Evolutionary conservation across 495 filamentous ascomycete species (phyloP).

Genomic region (Clohesyomyces aquaticus): DNA sequence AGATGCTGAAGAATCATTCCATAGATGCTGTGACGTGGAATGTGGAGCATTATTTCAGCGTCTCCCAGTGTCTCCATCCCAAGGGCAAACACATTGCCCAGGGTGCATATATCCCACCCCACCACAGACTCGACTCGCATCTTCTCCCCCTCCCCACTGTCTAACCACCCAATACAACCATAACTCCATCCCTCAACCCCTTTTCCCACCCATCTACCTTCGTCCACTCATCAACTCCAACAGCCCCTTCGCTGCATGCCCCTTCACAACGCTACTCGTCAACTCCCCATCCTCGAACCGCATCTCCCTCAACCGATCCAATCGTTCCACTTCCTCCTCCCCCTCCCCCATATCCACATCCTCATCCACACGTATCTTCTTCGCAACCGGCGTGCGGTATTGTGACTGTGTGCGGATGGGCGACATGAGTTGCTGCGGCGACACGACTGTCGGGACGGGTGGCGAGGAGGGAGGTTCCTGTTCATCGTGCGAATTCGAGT

Average conservation of each 20-base stretch:
- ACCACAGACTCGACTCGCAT: too few relatives aligned
- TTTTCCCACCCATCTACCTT: slow-evolving; percentile 22
- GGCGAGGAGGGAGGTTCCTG: slow-evolving; percentile 45
- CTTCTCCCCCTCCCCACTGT: too few relatives aligned
- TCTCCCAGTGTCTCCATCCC: too few relatives aligned
- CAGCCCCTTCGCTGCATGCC: slow-evolving; percentile 46
- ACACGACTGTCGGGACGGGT: slow-evolving; percentile 16
- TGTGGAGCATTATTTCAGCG: too few relatives aligned
- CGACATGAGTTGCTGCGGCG: slow-evolving; percentile 23
- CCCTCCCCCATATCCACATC: slow-evolving; percentile 27
- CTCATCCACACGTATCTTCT: slow-evolving; percentile 15
- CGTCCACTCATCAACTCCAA: slow-evolving; percentile 44
- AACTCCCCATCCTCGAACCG: slow-evolving; percentile 37
- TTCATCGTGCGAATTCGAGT: too few relatives aligned
- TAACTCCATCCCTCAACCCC: too few relatives aligned
- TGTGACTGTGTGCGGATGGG: neutral
- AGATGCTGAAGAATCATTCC: too few relatives aligned
- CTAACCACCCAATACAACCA: too few relatives aligned
- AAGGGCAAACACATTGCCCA: too few relatives aligned
- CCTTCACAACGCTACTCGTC: slow-evolving; percentile 49
- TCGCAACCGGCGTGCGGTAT: slow-evolving; percentile 28
- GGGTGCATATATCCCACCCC: too few relatives aligned
- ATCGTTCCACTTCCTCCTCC: slow-evolving; percentile 7
- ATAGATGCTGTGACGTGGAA: too few relatives aligned
- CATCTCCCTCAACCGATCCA: slow-evolving; percentile 4